These are phyloP conservation scores for Purshia tridentata DNA, from an alignment of 306 rosid species.

Conservation along the genomic window DNA sequence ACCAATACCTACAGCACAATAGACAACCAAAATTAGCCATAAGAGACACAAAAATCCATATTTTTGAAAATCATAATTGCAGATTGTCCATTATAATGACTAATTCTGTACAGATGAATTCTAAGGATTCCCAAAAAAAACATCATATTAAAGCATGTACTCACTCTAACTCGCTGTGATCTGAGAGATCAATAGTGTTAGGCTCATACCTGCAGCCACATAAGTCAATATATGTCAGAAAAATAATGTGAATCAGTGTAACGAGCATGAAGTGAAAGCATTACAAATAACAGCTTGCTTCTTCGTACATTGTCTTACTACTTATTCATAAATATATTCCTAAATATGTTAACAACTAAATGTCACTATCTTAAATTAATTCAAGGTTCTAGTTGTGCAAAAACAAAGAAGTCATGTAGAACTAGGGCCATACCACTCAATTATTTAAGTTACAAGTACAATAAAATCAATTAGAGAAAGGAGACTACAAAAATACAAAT, in stretches of 20 bases:
- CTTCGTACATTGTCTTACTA: not conserved
- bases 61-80: slow-evolving; percentile 7
- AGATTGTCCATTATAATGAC: not conserved
- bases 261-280: not conserved
- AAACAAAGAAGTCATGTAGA: too few relatives aligned
- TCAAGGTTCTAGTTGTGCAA: too few relatives aligned
- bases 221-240: not conserved
- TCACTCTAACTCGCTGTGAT: slow-evolving; percentile 86
- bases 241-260: not conserved
- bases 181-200: slow-evolving; percentile 90
- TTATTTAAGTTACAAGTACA: too few relatives aligned
- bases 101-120: not conserved
- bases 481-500: not conserved
- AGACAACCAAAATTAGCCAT: slow-evolving; percentile 25
- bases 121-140: slow-evolving; percentile 10
- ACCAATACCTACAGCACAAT: slow-evolving; percentile 76
- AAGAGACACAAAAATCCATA: slow-evolving; percentile 16
- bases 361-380: not conserved
- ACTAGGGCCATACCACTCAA: too few relatives aligned
- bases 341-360: too few relatives aligned
- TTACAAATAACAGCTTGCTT: not conserved
- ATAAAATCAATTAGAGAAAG: not conserved
- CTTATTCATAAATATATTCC: not conserved
- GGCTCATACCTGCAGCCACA: slow-evolving; percentile 80
- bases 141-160: slow-evolving; percentile 23